Evolutionary conservation across 108 stramenopile species (phyloP).

Genomic region (Mediolabrus comicus): DNA sequence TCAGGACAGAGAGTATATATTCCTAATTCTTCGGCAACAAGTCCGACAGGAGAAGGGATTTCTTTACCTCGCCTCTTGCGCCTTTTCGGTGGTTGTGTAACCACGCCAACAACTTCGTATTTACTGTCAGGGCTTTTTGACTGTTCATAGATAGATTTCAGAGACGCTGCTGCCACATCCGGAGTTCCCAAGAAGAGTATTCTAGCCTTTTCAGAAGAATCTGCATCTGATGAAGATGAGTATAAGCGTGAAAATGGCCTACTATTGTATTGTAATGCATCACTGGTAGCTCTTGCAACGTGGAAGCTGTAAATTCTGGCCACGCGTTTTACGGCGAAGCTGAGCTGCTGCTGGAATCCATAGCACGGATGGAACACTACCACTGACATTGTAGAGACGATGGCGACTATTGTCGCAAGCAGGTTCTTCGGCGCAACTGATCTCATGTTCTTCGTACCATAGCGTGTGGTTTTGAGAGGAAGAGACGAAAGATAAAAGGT

Average conservation of each 20-base stretch:
- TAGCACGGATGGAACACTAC: slow-evolving; percentile 6
- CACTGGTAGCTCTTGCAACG: background rate
- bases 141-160: slow-evolving; percentile 69
- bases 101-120: slow-evolving; percentile 88
- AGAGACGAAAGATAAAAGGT: background rate
- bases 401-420: slow-evolving; percentile 15
- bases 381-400: slow-evolving; percentile 11
- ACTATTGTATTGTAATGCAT: background rate
- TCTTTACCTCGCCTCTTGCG: slow-evolving; percentile 82
- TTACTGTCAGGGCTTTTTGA: slow-evolving; percentile 47
- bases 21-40: slow-evolving; percentile 75
- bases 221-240: background rate
- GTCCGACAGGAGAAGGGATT: slow-evolving; percentile 83
- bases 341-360: slow-evolving; percentile 15
- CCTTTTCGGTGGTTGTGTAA: slow-evolving; percentile 93
- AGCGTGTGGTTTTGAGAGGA: too few species aligned
- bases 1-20: slow-evolving; percentile 85
- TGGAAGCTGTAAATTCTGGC: background rate
- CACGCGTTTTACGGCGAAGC: background rate
- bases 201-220: slow-evolving; percentile 48
- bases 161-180: slow-evolving; percentile 92
- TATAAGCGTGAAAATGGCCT: background rate
- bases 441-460: background rate
- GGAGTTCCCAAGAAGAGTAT: slow-evolving; percentile 96
- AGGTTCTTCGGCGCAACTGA: background rate